A percentile compares a stretch with the other conserved stretches of the same genome.
Evolutionary conservation across 768 basidiomycete genomes (phyloP).

Genomic region (Lactarius tabidus): DNA sequence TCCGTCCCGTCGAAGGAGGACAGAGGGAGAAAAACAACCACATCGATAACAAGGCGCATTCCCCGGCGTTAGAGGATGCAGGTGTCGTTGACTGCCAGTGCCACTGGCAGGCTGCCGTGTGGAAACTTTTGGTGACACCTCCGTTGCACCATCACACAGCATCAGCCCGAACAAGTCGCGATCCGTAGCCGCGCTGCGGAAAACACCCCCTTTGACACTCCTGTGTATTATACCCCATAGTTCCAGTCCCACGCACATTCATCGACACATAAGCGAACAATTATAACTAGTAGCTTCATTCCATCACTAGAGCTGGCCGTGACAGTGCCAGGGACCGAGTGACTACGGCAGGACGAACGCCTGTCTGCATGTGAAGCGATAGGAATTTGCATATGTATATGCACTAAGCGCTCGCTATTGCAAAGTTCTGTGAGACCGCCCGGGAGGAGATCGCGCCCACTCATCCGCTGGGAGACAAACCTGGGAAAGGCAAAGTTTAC

Average conservation of each 20-base stretch:
- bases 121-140: slow-evolving; percentile 10
- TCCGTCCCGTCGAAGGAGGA: slow-evolving; percentile 1
- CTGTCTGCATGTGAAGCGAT: slow-evolving; percentile 9
- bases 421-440: slow-evolving; percentile 4
- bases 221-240: neutral
- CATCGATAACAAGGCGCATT: neutral
- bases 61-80: slow-evolving; percentile 17
- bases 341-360: slow-evolving; percentile 1
- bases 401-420: slow-evolving; percentile 12
- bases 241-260: neutral
- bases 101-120: slow-evolving; percentile 9
- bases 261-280: slow-evolving; percentile 8
- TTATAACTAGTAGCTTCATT: neutral
- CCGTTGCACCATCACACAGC: slow-evolving; percentile 10
- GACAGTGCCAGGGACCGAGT: neutral
- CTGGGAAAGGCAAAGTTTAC: slow-evolving; percentile 4
- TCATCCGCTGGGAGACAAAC: slow-evolving; percentile 4
- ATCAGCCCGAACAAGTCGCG: slow-evolving; percentile 21
- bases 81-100: slow-evolving; percentile 6
- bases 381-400: slow-evolving; percentile 11
- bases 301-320: slow-evolving; percentile 1
- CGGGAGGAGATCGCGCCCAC: slow-evolving; percentile 20
- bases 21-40: neutral
- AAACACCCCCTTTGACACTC: neutral
- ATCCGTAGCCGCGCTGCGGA: slow-evolving; percentile 18